Evolutionary conservation across 148 eudicot species (phyloP), one percentile per base, ranked within the genome.

Genomic region (Pharnaceum exiguum): DNA sequence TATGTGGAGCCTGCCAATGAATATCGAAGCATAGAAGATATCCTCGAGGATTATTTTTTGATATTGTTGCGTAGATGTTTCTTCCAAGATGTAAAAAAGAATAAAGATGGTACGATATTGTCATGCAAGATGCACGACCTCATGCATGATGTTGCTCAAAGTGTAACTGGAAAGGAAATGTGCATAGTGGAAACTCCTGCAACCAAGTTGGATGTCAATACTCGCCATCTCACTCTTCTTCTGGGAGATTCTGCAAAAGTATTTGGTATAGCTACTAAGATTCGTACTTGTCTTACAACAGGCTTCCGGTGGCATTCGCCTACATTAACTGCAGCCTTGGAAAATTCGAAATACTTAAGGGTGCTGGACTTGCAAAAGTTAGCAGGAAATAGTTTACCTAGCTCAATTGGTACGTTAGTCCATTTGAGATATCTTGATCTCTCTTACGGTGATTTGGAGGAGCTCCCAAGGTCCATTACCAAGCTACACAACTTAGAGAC

Each of bases 81-180:
- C 35, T 62, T 62, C 50, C 38, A 62, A 26, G 42, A 51, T 51
- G 28, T 51, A 7, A 12, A 2, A 16, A 27, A n/a, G 29, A 38
- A 10, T 17, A 28, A 62, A 3, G 18, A 18, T 10, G 39, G 39
- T 26, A 12, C 18, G 21, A 29, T 51, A 8, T 26, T 35, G 18
- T 65, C 45, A 29, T 65, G 33, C 18, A 65, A 46, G 23, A 56
- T 65, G 11, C 62, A 56, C 36, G 50, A 55, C 22, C 29, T 65
- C 18, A 13, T 65, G 32, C 60, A 52, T 26, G 54, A 54, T 54
- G n/a, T 55, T 44, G 60, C 46, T 24, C 30, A 5, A 28, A 4
- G 18, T 13, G 31, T 55, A 7, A 12, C 51, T 0, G 39, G 23
- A 53, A 21, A 7, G 2, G 69, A 65, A 46, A 13, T 16, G 12